Percentiles rank a stretch among this genome's conserved stretches.
Conservation (phyloP, 2,329 filamentous ascomycete genomes). For the Hyphodiscus sp. region DNA sequence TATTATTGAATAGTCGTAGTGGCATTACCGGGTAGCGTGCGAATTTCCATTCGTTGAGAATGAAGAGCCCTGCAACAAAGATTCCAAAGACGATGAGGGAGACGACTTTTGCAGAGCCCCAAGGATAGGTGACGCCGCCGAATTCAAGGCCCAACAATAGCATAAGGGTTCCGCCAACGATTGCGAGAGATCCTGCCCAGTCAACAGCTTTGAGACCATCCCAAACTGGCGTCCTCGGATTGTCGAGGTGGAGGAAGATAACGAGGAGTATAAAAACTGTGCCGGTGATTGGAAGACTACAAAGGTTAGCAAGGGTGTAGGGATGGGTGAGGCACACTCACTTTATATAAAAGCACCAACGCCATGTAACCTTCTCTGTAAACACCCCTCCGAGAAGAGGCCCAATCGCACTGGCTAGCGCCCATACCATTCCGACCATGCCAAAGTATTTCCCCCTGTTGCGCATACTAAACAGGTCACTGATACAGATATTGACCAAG, state of each 20-base stretch:
- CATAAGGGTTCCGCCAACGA: slow-evolving; percentile 73
- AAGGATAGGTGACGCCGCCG: slow-evolving; percentile 68
- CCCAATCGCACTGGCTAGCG: slow-evolving; percentile 14
- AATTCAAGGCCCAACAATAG: slow-evolving; percentile 81
- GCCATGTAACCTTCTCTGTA: slow-evolving; percentile 29
- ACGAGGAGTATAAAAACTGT: slow-evolving; percentile 44
- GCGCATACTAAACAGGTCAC: slow-evolving; percentile 68
- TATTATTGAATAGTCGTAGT: slow-evolving; percentile 59
- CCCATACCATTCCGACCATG: slow-evolving; percentile 10
- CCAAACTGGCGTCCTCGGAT: slow-evolving; percentile 54
- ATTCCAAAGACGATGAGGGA: slow-evolving; percentile 54
- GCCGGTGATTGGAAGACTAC: slow-evolving; percentile 23
- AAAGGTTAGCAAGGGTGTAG: background rate
- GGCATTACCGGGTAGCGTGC: slow-evolving; percentile 77
- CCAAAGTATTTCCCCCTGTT: slow-evolving; percentile 8
- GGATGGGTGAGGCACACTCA: slow-evolving; percentile 10
- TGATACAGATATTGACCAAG: slow-evolving; percentile 52
- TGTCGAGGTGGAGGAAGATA: slow-evolving; percentile 61
- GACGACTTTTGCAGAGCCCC: slow-evolving; percentile 27
- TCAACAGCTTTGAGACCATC: slow-evolving; percentile 56
- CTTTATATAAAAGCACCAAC: slow-evolving; percentile 34
- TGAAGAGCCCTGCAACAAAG: slow-evolving; percentile 52
- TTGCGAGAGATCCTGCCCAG: slow-evolving; percentile 53
- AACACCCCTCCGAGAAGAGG: slow-evolving; percentile 29
- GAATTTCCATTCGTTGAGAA: slow-evolving; percentile 64